phyloP scores from a whole-genome alignment of 129 eudicot species.

The Helianthus annuus region DNA sequence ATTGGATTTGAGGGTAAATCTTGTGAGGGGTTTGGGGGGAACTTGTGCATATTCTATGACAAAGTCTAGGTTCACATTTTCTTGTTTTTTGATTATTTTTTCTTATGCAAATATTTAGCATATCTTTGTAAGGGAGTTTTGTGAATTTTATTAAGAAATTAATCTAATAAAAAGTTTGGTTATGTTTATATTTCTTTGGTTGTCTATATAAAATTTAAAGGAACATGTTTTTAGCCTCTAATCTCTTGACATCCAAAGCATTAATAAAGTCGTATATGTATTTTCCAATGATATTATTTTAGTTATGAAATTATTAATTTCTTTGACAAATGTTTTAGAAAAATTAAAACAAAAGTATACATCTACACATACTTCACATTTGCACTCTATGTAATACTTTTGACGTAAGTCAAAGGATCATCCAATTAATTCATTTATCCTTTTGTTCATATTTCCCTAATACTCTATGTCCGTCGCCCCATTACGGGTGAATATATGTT shows the following conservation, averaged over 20 bases:
- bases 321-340: not conserved
- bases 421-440: too few species aligned
- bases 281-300: not conserved
- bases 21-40: slow-evolving; percentile 17
- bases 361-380: too few species aligned
- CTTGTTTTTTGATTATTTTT: not conserved
- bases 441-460: too few species aligned
- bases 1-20: slow-evolving; percentile 8
- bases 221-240: not conserved
- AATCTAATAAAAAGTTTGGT: slow-evolving; percentile 14
- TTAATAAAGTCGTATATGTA: not conserved
- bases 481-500: too few species aligned
- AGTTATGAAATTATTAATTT: not conserved
- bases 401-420: too few species aligned
- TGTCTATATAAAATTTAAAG: not conserved
- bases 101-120: slow-evolving; percentile 23
- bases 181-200: not conserved
- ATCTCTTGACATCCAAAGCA: not conserved
- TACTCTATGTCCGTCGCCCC: too few species aligned
- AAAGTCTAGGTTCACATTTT: slow-evolving; percentile 24
- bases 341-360: not conserved
- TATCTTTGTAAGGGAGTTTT: slow-evolving; percentile 17
- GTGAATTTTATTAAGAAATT: slow-evolving; percentile 8
- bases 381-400: too few species aligned
- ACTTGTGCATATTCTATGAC: slow-evolving; percentile 33